Evolutionary conservation across 805 yeast genomes (phyloP).

Genomic region (Saccharomyces mikatae): DNA sequence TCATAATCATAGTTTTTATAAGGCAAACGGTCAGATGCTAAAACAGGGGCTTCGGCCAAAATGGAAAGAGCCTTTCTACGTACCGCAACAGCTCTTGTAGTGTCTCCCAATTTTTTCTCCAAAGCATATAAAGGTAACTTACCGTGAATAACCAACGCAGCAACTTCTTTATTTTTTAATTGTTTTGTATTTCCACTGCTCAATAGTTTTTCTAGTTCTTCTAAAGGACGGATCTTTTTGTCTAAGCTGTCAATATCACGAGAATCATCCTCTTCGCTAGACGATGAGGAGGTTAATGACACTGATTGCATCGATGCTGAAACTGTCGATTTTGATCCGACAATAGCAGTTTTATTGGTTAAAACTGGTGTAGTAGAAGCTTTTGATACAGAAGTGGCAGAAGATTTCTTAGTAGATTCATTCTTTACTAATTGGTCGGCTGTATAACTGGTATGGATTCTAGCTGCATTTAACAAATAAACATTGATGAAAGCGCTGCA

Average conservation of each 20-base stretch:
- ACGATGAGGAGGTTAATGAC: background rate
- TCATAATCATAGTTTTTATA: slow-evolving; percentile 81
- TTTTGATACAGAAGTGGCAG: slow-evolving; percentile 29
- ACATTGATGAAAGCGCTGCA: slow-evolving; percentile 73
- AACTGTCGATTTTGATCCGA: background rate
- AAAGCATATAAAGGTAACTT: slow-evolving; percentile 87
- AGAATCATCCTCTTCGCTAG: background rate
- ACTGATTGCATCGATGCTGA: background rate
- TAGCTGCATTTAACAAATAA: slow-evolving; percentile 80
- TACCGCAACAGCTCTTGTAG: slow-evolving; percentile 84
- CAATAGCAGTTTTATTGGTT: background rate
- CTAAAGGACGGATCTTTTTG: slow-evolving; percentile 39
- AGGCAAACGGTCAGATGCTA: slow-evolving; percentile 68
- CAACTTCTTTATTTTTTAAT: slow-evolving; percentile 66
- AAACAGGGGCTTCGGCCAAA: slow-evolving; percentile 74
- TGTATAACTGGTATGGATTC: slow-evolving; percentile 43
- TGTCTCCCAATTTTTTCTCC: slow-evolving; percentile 84
- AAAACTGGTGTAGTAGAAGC: slow-evolving; percentile 24
- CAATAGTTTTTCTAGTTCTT: slow-evolving; percentile 54
- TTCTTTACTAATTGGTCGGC: background rate
- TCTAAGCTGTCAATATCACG: background rate
- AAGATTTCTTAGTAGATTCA: slow-evolving; percentile 34
- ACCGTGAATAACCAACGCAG: slow-evolving; percentile 60
- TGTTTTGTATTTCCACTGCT: slow-evolving; percentile 64
- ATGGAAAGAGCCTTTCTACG: slow-evolving; percentile 87